Percentiles rank a stretch among this genome's conserved stretches.
These are phyloP conservation scores for Phyllosticta citribraziliensis DNA, from an alignment of 2,329 filamentous ascomycete genomes.

Conservation along the genomic window DNA sequence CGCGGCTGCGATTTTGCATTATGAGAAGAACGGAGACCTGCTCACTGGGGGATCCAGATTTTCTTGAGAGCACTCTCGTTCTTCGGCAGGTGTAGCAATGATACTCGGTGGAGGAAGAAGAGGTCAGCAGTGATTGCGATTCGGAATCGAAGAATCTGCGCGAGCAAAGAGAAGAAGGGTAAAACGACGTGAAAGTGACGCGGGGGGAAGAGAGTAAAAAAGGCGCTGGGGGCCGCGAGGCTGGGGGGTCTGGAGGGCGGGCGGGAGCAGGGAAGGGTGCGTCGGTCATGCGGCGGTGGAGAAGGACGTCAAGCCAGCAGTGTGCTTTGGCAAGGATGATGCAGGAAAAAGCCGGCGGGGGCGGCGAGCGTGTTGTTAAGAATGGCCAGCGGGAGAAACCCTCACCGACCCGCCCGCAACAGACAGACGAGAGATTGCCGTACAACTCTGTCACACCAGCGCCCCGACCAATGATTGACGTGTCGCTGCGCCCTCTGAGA, in stretches of 20 bases:
- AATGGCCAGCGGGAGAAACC: not conserved
- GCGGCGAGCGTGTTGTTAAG: not conserved
- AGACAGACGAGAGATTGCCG: constrained; percentile 8
- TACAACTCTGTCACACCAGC: constrained; percentile 9
- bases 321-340: constrained; percentile 7
- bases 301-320: constrained; percentile 2
- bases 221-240: constrained; percentile 2
- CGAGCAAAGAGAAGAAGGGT: constrained; percentile 3
- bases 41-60: constrained; percentile 15
- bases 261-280: constrained; percentile 7
- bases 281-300: constrained; percentile 11
- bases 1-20: constrained; percentile 35
- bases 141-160: not conserved
- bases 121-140: not conserved
- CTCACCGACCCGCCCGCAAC: not conserved
- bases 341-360: not conserved
- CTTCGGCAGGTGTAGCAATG: not conserved
- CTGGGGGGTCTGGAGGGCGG: not conserved
- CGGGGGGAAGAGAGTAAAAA: constrained; percentile 8
- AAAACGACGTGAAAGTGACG: not conserved
- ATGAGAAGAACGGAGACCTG: constrained; percentile 29
- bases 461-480: constrained; percentile 6
- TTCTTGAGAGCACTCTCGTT: not conserved
- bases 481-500: constrained; percentile 6
- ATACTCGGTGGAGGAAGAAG: not conserved